These are phyloP conservation scores for Globisporangium polare DNA, from an alignment of 352 stramenopile species.

Conservation along the genomic window DNA sequence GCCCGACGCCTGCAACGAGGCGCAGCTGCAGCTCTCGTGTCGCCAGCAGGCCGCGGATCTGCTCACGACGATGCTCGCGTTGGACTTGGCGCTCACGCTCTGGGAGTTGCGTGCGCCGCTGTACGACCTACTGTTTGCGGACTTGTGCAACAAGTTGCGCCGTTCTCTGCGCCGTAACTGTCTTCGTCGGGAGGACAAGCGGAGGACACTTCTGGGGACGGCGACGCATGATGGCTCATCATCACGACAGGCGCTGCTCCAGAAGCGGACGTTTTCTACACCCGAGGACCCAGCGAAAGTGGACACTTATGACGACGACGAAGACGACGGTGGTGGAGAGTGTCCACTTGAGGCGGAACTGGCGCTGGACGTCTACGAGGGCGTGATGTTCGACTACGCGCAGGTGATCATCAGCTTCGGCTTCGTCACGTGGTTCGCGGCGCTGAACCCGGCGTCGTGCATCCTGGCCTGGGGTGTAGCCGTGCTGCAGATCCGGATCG, in stretches of 20 bases:
- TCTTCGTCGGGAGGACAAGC: neutral
- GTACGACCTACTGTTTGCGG: constrained; percentile 19
- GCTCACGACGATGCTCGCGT: constrained; percentile 37
- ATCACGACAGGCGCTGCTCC: constrained; percentile 9
- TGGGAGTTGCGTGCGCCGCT: constrained; percentile 40
- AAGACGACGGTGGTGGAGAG: constrained; percentile 4
- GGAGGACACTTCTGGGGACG: constrained; percentile 1
- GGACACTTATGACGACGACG: neutral
- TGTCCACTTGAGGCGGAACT: constrained; percentile 34
- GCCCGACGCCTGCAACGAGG: constrained; percentile 15
- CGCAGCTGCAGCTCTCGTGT: constrained; percentile 25
- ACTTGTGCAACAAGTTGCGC: neutral
- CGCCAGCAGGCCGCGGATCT: constrained; percentile 43
- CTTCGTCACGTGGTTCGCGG: constrained; percentile 64
- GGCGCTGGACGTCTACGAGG: constrained; percentile 48
- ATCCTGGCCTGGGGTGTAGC: constrained; percentile 47
- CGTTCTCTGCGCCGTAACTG: neutral
- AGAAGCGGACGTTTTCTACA: neutral
- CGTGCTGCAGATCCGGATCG: constrained; percentile 56
- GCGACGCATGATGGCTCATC: neutral
- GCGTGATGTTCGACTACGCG: constrained; percentile 75
- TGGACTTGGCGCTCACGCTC: constrained; percentile 25
- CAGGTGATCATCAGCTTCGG: constrained; percentile 61
- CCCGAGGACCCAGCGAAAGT: neutral
- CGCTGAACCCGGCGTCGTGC: constrained; percentile 32